phyloP scores from a whole-genome alignment of 2,329 filamentous ascomycete species.

The Pyrenochaeta sp. region DNA sequence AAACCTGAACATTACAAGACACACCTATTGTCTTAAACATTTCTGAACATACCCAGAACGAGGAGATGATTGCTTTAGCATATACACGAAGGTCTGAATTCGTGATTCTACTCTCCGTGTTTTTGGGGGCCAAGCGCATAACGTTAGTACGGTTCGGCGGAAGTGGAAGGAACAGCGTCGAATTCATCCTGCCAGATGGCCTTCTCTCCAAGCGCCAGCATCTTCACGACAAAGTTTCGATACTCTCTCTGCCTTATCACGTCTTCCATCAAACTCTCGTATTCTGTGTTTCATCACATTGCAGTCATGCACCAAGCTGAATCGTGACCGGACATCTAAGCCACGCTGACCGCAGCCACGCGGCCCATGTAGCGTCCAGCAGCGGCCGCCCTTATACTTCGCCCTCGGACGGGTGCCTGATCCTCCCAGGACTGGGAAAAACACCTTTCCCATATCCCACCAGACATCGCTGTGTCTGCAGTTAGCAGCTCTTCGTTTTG shows the following conservation, averaged over 20 bases:
- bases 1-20: no score
- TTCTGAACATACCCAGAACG: no score
- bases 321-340: conserved; percentile 36
- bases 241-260: not conserved
- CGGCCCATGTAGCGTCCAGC: conserved; percentile 8
- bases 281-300: conserved; percentile 21
- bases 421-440: conserved; percentile 21
- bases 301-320: conserved; percentile 23
- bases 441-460: conserved; percentile 25
- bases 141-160: conserved; percentile 7
- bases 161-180: conserved; percentile 11
- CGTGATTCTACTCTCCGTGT: not conserved
- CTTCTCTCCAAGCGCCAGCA: conserved; percentile 3
- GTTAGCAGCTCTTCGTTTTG: conserved; percentile 13
- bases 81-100: no score
- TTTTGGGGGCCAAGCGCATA: no score
- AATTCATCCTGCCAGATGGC: conserved; percentile 21
- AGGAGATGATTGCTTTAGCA: no score
- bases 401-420: conserved; percentile 44
- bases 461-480: conserved; percentile 25
- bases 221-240: not conserved
- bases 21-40: no score
- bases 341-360: conserved; percentile 33
- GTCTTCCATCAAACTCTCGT: conserved; percentile 1
- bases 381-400: conserved; percentile 16